Base-by-base conservation (phyloP, 352 stramenopile species). In the Pythium guiyangense region DNA sequence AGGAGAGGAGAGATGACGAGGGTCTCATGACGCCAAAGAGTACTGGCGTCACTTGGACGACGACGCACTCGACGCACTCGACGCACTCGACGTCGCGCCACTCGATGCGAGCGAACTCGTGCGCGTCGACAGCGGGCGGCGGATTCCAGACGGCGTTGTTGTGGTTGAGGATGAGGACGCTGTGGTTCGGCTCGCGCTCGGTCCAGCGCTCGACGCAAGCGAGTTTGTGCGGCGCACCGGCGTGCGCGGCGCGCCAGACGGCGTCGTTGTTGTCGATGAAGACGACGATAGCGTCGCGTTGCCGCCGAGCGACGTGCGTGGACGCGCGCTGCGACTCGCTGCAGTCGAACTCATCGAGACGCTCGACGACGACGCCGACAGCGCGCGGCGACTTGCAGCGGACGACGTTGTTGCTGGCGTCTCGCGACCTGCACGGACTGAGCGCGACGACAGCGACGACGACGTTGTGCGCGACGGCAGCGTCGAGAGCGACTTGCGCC, bases 401-500 rank as follows among this genome's bases (percentile, higher is more conserved):
- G 66, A 54, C 0, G 54, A 35, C 22, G 22, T 22, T 22, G 22
- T 22, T 22, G 22, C 22, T 4, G 66, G 53, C 14, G 60, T 54
- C 6, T 68, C 60, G 5, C 43, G 48, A 14, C 57, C 47, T 34
- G 49, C 44, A 17, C 63, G 63, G 25, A 66, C 42, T 18, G 67
- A 54, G 39, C 65, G 64, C 4, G 59, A 56, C 34, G 71, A 47
- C 40, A 63, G 55, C 35, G 57, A 56, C 9, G 60, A 48, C 5
- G 69, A 57, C 29, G 64, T 58, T 15, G 57, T 63, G 3, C 73
- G 70, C 35, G 63, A 66, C 20, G 71, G 69, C 27, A 81, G 57
- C 6, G 71, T 79, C 4, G 72, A 79, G 15, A 81, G 63, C 35
- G 74, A 81, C 27, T 75, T 74, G 49, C 74, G 74, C 2, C 69